phyloP scores from a whole-genome alignment of 2,329 filamentous ascomycete genomes.

The Talaromyces albobiverticillius region DNA sequence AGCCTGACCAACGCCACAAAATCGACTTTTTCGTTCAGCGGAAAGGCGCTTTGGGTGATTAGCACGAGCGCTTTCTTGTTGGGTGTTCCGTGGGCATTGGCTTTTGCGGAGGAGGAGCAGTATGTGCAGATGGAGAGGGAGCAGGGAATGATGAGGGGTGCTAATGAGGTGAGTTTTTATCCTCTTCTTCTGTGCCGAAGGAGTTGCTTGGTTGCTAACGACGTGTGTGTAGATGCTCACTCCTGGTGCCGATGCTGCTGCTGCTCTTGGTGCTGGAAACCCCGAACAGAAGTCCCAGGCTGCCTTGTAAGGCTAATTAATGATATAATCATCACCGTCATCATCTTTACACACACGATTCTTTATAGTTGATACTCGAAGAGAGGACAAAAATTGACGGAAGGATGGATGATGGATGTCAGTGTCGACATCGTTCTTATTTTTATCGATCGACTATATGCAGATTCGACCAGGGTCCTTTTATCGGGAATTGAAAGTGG shows the following conservation, averaged over 20 bases:
- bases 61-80: conserved; percentile 85
- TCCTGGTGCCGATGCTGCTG: conserved; percentile 27
- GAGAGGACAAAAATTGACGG: background rate
- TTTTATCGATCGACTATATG: too few relatives aligned
- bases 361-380: background rate
- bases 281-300: conserved; percentile 11
- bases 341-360: background rate
- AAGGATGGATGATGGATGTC: too few relatives aligned
- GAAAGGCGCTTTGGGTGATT: conserved; percentile 86
- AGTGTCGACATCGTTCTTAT: too few relatives aligned
- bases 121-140: conserved; percentile 97
- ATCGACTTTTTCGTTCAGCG: conserved; percentile 61
- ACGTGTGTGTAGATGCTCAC: conserved; percentile 38
- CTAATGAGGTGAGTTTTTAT: conserved; percentile 64
- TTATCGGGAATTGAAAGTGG: too few relatives aligned
- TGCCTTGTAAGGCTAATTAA: conserved; percentile 8
- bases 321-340: background rate
- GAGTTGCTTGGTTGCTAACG: background rate
- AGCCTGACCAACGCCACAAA: conserved; percentile 43
- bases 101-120: conserved; percentile 94
- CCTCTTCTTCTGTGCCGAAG: background rate
- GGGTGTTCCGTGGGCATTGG: conserved; percentile 89
- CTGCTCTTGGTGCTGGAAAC: conserved; percentile 5
- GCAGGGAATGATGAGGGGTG: conserved; percentile 91
- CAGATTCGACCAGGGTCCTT: background rate